Percentiles rank a stretch among this genome's conserved stretches.
Evolutionary conservation across 192 early-diverging fungal species (phyloP).

Genomic region (Dissophora globulifera): DNA sequence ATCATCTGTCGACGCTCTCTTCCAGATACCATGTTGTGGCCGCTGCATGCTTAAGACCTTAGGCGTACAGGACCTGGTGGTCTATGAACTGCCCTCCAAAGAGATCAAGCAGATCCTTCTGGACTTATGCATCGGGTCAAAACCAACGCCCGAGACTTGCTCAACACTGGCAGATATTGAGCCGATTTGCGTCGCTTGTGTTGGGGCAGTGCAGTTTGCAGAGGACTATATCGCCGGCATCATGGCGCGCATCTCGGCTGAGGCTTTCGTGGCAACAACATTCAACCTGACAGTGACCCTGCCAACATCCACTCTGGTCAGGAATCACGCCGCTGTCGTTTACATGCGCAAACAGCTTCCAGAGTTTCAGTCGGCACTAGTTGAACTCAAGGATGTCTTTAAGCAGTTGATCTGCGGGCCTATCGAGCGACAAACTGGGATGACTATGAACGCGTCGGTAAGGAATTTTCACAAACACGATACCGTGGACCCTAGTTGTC

Average conservation of each 20-base stretch:
- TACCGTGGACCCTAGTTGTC: no score
- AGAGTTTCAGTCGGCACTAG: slow-evolving; percentile 1
- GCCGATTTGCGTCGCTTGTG: slow-evolving; percentile 36
- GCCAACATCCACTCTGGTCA: slow-evolving; percentile 52
- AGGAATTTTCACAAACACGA: no score
- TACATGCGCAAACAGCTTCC: slow-evolving; percentile 36
- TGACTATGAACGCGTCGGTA: slow-evolving; percentile 52
- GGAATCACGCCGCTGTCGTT: slow-evolving; percentile 52
- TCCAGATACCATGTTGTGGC: slow-evolving; percentile 40
- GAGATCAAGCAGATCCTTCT: slow-evolving; percentile 31
- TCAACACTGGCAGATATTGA: background rate
- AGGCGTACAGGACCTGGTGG: slow-evolving; percentile 33
- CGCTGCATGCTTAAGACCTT: slow-evolving; percentile 52
- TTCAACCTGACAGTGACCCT: slow-evolving; percentile 57
- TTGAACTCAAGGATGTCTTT: slow-evolving; percentile 73
- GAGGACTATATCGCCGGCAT: slow-evolving; percentile 35
- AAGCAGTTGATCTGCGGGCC: slow-evolving; percentile 56
- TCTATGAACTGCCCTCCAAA: slow-evolving; percentile 37
- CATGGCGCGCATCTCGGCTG: slow-evolving; percentile 26
- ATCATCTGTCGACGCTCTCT: slow-evolving; percentile 31
- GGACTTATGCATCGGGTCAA: background rate
- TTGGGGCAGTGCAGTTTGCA: slow-evolving; percentile 48
- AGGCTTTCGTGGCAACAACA: slow-evolving; percentile 39
- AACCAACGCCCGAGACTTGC: background rate
- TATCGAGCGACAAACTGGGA: slow-evolving; percentile 37